Percentiles rank a stretch among this genome's conserved stretches.
Conservation (phyloP, 129 eudicot species). For the Saussurea involucrata region DNA sequence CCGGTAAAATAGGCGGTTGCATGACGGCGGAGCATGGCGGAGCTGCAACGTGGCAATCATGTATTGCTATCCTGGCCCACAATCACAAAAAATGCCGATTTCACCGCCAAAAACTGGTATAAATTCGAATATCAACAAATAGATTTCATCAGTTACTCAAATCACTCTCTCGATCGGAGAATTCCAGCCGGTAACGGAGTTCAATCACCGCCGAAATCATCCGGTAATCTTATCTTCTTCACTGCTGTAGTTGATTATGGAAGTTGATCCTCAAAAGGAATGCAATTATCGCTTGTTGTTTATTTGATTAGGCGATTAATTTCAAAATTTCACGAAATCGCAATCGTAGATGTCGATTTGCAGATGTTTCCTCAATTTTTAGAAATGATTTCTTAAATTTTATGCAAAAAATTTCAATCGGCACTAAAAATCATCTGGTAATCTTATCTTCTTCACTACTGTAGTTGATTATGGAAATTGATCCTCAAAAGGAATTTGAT, state of each 20-base stretch:
- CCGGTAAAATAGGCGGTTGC: conserved; percentile 6
- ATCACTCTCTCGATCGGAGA: conserved; percentile 1
- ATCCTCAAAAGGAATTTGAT: background rate
- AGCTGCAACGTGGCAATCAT: conserved; percentile 22
- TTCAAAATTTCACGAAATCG: background rate
- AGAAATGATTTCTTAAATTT: background rate
- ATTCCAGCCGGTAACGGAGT: background rate
- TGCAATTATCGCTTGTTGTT: background rate
- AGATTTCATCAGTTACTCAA: conserved; percentile 3
- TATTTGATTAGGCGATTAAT: background rate
- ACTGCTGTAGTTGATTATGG: background rate
- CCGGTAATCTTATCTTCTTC: background rate
- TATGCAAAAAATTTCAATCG: background rate
- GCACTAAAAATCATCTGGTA: conserved; percentile 3
- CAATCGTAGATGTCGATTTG: background rate
- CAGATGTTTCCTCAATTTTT: background rate
- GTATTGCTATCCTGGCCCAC: background rate
- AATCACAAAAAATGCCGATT: background rate
- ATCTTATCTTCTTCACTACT: background rate
- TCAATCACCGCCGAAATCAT: background rate
- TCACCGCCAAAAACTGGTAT: background rate
- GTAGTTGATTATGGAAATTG: background rate
- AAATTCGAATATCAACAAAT: background rate
- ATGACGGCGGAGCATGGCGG: conserved; percentile 17
- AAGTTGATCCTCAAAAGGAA: background rate